These are phyloP conservation scores for Penicillium desertorum DNA, from an alignment of 495 filamentous ascomycete species.

Conservation along the genomic window DNA sequence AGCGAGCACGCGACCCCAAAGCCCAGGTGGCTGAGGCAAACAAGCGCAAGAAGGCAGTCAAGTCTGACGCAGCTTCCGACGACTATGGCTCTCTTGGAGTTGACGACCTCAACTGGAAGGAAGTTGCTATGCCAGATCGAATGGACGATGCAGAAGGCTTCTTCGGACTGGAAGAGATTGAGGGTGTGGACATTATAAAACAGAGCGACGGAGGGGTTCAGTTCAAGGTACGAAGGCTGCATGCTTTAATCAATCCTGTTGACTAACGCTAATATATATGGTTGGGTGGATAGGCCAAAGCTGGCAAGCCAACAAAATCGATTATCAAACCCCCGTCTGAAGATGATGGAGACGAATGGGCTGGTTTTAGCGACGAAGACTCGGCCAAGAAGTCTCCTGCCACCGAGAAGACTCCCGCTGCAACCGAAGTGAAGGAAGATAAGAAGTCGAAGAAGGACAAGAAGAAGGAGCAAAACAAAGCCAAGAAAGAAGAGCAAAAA, in stretches of 20 bases:
- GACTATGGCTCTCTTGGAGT: conserved; percentile 37
- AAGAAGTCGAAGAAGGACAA: conserved; percentile 28
- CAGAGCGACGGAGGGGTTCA: conserved; percentile 36
- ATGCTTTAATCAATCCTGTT: background rate
- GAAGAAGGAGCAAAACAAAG: conserved; percentile 20
- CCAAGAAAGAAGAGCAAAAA: conserved; percentile 20
- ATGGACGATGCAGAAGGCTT: conserved; percentile 93
- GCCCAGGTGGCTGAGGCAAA: conserved; percentile 32
- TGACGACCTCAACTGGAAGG: conserved; percentile 78
- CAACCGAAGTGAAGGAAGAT: conserved; percentile 23
- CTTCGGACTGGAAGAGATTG: conserved; percentile 89
- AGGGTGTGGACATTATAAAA: conserved; percentile 77
- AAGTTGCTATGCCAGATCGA: conserved; percentile 78
- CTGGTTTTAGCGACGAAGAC: conserved; percentile 52
- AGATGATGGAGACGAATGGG: conserved; percentile 53
- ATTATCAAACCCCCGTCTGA: conserved; percentile 31
- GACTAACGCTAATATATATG: background rate
- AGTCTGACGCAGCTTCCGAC: conserved; percentile 23
- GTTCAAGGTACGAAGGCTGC: conserved; percentile 46
- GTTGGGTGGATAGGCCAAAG: conserved; percentile 31
- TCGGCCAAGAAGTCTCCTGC: conserved; percentile 25
- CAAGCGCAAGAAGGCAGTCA: conserved; percentile 53
- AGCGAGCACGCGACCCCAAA: conserved; percentile 50
- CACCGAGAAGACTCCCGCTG: conserved; percentile 15
- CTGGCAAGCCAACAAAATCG: conserved; percentile 40